Evolutionary conservation across 2,329 filamentous ascomycete genomes (phyloP).

Genomic region (Colletotrichum limetticola): DNA sequence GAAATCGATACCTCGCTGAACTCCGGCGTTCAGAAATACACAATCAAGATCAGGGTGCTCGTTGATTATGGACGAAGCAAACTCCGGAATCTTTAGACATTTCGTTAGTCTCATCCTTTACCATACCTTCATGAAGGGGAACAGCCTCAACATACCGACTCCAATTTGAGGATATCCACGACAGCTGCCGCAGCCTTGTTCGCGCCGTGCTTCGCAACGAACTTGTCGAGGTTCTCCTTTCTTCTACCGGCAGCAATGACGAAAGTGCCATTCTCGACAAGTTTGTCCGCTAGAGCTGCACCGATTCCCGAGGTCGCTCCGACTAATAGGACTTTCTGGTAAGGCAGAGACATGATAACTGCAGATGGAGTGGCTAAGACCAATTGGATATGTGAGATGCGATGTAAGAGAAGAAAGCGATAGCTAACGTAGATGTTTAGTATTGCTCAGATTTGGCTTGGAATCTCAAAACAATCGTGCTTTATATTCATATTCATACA

Average conservation of each 20-base stretch:
- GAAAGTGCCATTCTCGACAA: constrained; percentile 53
- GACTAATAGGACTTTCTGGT: constrained; percentile 65
- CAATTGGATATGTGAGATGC: neutral
- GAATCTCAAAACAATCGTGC: neutral
- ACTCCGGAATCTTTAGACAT: neutral
- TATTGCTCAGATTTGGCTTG: neutral
- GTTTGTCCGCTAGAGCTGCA: constrained; percentile 45
- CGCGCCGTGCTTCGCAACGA: constrained; percentile 55
- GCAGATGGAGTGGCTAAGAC: neutral
- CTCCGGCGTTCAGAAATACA: constrained; percentile 66
- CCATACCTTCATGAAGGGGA: neutral
- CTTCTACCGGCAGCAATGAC: constrained; percentile 61
- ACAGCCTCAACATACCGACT: neutral
- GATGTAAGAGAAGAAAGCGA: neutral
- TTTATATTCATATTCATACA: neutral
- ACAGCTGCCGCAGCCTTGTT: constrained; percentile 46
- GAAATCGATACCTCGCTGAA: constrained; percentile 60
- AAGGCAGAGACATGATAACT: constrained; percentile 60
- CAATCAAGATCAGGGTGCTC: constrained; percentile 63
- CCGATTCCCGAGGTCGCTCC: constrained; percentile 45
- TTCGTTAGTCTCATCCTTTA: neutral
- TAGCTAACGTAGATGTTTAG: neutral
- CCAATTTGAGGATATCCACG: neutral
- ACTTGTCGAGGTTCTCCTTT: constrained; percentile 58
- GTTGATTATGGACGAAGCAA: constrained; percentile 37